Evolutionary conservation across 2,329 filamentous ascomycete species (phyloP).

Genomic region (Scedosporium boydii): DNA sequence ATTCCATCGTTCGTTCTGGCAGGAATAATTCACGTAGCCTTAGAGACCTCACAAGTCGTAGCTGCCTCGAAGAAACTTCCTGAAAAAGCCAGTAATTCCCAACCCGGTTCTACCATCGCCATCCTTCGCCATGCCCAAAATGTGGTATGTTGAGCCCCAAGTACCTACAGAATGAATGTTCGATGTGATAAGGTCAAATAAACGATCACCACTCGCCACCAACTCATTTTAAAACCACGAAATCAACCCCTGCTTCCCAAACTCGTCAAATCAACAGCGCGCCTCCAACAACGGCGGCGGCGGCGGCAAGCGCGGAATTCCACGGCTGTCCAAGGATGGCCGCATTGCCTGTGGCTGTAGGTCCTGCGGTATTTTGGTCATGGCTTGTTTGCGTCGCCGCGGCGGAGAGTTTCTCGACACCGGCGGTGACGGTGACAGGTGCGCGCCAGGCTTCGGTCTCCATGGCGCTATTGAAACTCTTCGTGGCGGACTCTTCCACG

Average conservation of each 20-base stretch:
- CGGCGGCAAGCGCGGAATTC: neutral
- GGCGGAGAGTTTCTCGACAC: neutral
- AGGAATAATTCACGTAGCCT: too few species aligned
- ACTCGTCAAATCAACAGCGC: neutral
- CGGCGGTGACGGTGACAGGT: neutral
- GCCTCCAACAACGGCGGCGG: neutral
- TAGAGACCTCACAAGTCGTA: too few species aligned
- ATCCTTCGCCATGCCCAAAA: too few species aligned
- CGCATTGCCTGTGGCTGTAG: neutral
- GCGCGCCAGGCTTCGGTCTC: neutral
- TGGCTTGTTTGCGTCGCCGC: neutral
- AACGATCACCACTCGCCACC: neutral
- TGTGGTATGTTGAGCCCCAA: too few species aligned
- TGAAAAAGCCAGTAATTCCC: too few species aligned
- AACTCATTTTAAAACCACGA: neutral
- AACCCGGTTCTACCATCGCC: too few species aligned
- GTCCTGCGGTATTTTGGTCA: neutral
- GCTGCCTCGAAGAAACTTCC: too few species aligned
- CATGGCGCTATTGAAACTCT: neutral
- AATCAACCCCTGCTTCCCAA: neutral
- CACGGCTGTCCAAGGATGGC: neutral
- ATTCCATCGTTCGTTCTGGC: too few species aligned
- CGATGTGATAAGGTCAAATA: too few species aligned
- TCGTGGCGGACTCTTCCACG: neutral
- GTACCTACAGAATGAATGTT: too few species aligned